Conservation (phyloP, 2,329 filamentous ascomycete species). For the Botrytis sinoallii region DNA sequence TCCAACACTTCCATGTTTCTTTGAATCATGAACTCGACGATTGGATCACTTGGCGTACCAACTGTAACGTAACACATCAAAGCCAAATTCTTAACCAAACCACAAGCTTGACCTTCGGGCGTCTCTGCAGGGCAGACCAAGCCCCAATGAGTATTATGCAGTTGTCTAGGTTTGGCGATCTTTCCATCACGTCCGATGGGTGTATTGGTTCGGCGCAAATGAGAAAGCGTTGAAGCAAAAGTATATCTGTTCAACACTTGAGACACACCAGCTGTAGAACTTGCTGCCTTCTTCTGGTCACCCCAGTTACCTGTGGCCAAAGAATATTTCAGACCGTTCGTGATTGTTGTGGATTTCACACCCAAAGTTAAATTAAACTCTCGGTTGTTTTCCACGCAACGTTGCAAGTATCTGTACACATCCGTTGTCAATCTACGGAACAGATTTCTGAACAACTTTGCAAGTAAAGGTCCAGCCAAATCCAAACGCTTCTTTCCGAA, state of each 20-base stretch:
- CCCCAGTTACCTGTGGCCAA: slow-evolving; percentile 98
- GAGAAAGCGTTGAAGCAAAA: slow-evolving; percentile 92
- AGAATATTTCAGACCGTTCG: slow-evolving; percentile 93
- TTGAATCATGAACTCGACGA: slow-evolving; percentile 93
- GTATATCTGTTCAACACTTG: slow-evolving; percentile 98
- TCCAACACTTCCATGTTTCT: slow-evolving; percentile 95
- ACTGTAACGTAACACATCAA: slow-evolving; percentile 99
- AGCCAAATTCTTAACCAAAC: slow-evolving; percentile 94
- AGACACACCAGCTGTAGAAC: slow-evolving; percentile 92
- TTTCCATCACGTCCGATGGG: slow-evolving; percentile 97
- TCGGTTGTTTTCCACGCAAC: slow-evolving; percentile 82
- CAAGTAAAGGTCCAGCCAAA: slow-evolving; percentile 87
- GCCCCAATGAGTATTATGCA: slow-evolving; percentile 99
- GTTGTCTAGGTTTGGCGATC: slow-evolving; percentile 92
- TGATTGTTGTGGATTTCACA: slow-evolving; percentile 86
- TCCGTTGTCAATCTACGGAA: slow-evolving; percentile 90
- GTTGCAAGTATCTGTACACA: slow-evolving; percentile 84
- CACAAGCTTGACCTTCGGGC: slow-evolving; percentile 96
- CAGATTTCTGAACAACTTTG: slow-evolving; percentile 91
- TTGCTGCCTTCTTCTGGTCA: slow-evolving; percentile 97
- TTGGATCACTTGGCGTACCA: slow-evolving; percentile 83
- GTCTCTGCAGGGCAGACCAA: slow-evolving; percentile 96
- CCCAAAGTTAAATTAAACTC: slow-evolving; percentile 90
- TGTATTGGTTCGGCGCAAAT: slow-evolving; percentile 95
- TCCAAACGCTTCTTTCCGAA: slow-evolving; percentile 98